Percentiles rank a stretch among this genome's conserved stretches.
phyloP scores from a whole-genome alignment of 2,329 filamentous ascomycete genomes.

The Reticulascus tulasneorum region DNA sequence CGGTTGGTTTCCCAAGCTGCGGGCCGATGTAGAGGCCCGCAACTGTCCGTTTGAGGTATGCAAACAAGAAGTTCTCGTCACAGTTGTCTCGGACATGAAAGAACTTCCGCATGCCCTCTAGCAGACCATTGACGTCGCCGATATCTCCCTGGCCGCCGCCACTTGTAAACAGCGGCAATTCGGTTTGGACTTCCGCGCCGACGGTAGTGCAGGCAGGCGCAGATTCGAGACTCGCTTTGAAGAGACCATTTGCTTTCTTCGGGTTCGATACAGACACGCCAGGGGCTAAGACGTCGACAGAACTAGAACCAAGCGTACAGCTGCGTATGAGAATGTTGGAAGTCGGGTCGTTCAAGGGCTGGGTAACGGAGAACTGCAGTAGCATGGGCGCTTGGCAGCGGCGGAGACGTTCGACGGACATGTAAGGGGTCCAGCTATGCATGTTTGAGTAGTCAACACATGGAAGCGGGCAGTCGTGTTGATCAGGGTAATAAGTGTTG shows the following conservation, averaged over 20 bases:
- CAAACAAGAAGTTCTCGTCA: constrained; percentile 15
- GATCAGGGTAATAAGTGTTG: constrained; percentile 15
- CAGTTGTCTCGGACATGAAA: constrained; percentile 16
- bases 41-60: constrained; percentile 11
- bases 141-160: too few relatives aligned
- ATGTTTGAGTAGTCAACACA: constrained; percentile 17
- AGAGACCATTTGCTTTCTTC: neutral
- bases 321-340: constrained; percentile 10
- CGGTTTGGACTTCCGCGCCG: neutral
- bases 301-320: too few relatives aligned
- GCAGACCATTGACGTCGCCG: neutral
- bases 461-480: constrained; percentile 16
- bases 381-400: constrained; percentile 15
- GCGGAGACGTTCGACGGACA: constrained; percentile 15
- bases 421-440: constrained; percentile 18
- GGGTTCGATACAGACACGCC: neutral
- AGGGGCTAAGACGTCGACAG: too few relatives aligned
- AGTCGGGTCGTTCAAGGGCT: constrained; percentile 9
- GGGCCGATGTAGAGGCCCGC: constrained; percentile 13
- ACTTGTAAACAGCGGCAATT: neutral
- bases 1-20: constrained; percentile 5
- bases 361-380: constrained; percentile 10
- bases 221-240: neutral
- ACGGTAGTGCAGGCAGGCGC: neutral
- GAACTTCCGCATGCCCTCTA: constrained; percentile 6